Conservation (phyloP, 331 rosid species). For the Rosa hybrid region DNA sequence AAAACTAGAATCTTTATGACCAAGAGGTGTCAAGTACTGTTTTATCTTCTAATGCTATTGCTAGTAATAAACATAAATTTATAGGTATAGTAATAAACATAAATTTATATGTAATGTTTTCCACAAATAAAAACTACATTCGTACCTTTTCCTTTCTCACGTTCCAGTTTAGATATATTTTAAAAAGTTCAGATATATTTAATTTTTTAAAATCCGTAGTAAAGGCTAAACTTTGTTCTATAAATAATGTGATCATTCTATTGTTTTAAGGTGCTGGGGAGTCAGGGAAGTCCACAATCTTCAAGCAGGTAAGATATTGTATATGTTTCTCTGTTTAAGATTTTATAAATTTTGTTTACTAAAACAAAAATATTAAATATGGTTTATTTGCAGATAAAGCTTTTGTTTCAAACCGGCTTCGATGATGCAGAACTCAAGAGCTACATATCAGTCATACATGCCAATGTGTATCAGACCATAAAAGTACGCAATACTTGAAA, state of each 20-base stretch:
- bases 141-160: neutral
- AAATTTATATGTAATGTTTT: neutral
- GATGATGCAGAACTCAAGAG: conserved; percentile 93
- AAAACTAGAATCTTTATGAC: neutral
- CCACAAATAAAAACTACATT: neutral
- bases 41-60: conserved; percentile 7
- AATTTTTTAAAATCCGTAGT: neutral
- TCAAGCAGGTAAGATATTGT: conserved; percentile 78
- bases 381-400: conserved; percentile 68
- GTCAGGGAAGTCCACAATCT: conserved; percentile 96
- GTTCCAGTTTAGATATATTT: neutral
- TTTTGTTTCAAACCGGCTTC: conserved; percentile 90
- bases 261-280: conserved; percentile 84
- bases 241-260: conserved; percentile 20
- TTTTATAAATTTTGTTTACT: conserved; percentile 2
- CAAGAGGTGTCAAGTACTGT: neutral
- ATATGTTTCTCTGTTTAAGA: conserved; percentile 20
- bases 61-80: too few species aligned
- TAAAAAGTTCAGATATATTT: neutral
- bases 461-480: conserved; percentile 99
- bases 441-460: conserved; percentile 92
- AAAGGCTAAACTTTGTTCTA: neutral
- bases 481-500: conserved; percentile 99
- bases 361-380: conserved; percentile 11
- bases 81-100: neutral